Evolutionary conservation across 2,329 filamentous ascomycete species (phyloP).

Genomic region (Fusarium sterilihyphosum): DNA sequence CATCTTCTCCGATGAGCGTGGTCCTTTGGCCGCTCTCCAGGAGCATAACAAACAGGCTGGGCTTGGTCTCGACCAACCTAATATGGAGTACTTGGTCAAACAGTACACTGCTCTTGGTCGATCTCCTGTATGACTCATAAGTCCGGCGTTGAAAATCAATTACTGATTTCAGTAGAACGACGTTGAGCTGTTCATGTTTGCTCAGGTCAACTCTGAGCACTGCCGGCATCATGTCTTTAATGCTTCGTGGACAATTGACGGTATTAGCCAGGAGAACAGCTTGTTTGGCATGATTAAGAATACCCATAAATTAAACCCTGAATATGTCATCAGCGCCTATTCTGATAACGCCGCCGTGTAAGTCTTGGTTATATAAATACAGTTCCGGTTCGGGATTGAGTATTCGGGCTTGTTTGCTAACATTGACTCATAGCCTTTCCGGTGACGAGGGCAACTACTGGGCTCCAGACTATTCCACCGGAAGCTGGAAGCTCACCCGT

Average conservation of each 20-base stretch:
- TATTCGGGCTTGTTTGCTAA: conserved; percentile 3
- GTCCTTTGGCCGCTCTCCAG: conserved; percentile 77
- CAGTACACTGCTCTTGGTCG: conserved; percentile 58
- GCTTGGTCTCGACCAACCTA: conserved; percentile 84
- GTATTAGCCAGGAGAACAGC: conserved; percentile 78
- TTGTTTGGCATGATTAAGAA: conserved; percentile 97
- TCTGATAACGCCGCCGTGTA: conserved; percentile 96
- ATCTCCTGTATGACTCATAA: conserved; percentile 59
- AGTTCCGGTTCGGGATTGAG: neutral
- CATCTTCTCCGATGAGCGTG: conserved; percentile 71
- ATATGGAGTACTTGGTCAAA: conserved; percentile 95
- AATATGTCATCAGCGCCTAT: conserved; percentile 93
- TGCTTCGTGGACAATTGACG: conserved; percentile 94
- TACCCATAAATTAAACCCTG: conserved; percentile 84
- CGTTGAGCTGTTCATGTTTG: conserved; percentile 99
- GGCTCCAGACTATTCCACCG: conserved; percentile 87
- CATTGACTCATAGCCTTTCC: conserved; percentile 40
- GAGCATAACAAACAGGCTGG: conserved; percentile 87
- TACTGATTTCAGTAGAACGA: conserved; percentile 62
- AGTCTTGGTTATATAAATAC: conserved; percentile 26
- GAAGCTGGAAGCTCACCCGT: conserved; percentile 87
- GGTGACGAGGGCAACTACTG: conserved; percentile 66
- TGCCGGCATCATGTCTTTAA: conserved; percentile 92
- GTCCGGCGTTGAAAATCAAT: conserved; percentile 18
- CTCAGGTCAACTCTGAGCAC: conserved; percentile 98